Evolutionary conservation across 306 rosid genomes (phyloP).

Genomic region (Citrullus colocynthis): DNA sequence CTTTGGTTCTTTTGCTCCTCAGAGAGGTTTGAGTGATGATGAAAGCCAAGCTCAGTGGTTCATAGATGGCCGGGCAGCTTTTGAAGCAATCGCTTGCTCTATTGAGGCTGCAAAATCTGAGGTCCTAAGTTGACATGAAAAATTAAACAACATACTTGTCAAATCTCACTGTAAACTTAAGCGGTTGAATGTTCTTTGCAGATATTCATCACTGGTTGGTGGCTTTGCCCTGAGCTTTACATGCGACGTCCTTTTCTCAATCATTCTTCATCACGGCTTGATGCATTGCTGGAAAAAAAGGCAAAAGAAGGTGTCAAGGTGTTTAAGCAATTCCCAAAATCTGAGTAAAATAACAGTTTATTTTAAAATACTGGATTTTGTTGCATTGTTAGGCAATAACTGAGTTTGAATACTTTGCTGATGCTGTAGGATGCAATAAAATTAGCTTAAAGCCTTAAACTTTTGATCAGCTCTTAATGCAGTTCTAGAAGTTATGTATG

Average conservation of each 20-base stretch:
- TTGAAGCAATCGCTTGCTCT: slow-evolving; percentile 39
- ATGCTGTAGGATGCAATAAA: not conserved
- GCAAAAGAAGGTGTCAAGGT: slow-evolving; percentile 47
- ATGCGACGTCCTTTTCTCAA: slow-evolving; percentile 30
- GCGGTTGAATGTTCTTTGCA: slow-evolving; percentile 10
- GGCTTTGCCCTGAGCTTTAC: slow-evolving; percentile 44
- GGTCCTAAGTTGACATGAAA: slow-evolving; percentile 9
- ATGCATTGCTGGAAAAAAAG: slow-evolving; percentile 26
- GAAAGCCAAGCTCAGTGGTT: slow-evolving; percentile 44
- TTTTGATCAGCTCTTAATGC: not conserved
- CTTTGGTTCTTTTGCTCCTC: slow-evolving; percentile 36
- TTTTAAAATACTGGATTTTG: not conserved
- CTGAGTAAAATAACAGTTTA: not conserved
- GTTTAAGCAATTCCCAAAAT: not conserved
- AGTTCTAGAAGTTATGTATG: not conserved
- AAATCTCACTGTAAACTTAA: not conserved
- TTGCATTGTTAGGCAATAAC: not conserved
- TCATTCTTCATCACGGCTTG: slow-evolving; percentile 30
- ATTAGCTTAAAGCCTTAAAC: not conserved
- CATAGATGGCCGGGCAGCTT: slow-evolving; percentile 31
- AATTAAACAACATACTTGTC: not conserved
- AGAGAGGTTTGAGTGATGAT: slow-evolving; percentile 30
- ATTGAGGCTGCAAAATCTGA: slow-evolving; percentile 36
- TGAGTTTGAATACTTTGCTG: not conserved
- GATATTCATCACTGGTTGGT: slow-evolving; percentile 47